Conservation (phyloP, 2,329 filamentous ascomycete species). For the Fusarium redolens region DNA sequence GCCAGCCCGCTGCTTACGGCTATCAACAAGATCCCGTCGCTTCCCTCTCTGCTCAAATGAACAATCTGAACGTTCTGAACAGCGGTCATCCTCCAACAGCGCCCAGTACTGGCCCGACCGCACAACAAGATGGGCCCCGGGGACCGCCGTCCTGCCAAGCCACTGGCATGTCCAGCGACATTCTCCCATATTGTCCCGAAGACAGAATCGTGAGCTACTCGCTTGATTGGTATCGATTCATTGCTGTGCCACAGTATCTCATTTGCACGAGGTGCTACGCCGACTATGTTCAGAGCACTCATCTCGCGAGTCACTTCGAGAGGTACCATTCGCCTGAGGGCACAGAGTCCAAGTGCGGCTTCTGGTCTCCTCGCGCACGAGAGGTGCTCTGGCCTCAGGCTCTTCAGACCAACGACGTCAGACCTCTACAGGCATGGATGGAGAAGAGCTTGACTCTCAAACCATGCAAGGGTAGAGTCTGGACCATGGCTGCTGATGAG, state of each 20-base stretch:
- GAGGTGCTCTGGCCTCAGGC: slow-evolving; percentile 51
- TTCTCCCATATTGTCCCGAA: slow-evolving; percentile 46
- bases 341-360: slow-evolving; percentile 48
- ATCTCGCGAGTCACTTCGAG: slow-evolving; percentile 47
- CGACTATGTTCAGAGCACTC: slow-evolving; percentile 50
- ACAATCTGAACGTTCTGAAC: slow-evolving; percentile 18
- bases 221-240: slow-evolving; percentile 48
- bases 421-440: slow-evolving; percentile 45
- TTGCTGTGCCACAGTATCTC: slow-evolving; percentile 45
- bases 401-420: slow-evolving; percentile 40
- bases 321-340: slow-evolving; percentile 39
- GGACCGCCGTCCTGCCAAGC: slow-evolving; percentile 27
- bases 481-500: slow-evolving; percentile 36
- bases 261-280: slow-evolving; percentile 57
- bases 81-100: background rate
- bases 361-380: slow-evolving; percentile 49
- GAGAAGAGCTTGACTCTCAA: slow-evolving; percentile 40
- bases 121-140: slow-evolving; percentile 7
- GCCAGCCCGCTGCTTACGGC: background rate
- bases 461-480: slow-evolving; percentile 46
- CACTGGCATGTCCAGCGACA: slow-evolving; percentile 38
- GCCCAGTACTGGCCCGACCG: fast-evolving
- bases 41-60: slow-evolving; percentile 33
- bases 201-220: slow-evolving; percentile 44
- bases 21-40: slow-evolving; percentile 9